Evolutionary conservation across 805 yeast species (phyloP), one percentile per base, ranked within the genome.

Genomic region (Debaryomyces hansenii): DNA sequence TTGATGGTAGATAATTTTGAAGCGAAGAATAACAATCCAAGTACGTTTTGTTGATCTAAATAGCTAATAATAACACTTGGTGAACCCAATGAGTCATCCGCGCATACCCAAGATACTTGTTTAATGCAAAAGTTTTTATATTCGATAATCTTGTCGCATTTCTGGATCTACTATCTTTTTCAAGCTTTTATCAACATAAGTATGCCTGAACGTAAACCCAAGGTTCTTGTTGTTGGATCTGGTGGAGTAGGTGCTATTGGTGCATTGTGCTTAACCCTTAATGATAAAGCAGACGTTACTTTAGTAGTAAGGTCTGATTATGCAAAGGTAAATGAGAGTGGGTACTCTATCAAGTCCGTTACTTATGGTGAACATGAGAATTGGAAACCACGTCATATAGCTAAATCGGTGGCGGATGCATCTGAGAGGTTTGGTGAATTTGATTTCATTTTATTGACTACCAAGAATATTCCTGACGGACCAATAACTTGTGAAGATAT

Each of bases 181-280:
- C n/a, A n/a, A n/a, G n/a, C n/a, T n/a, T n/a, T n/a, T n/a, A n/a
- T n/a, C n/a, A n/a, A n/a, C n/a, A n/a, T n/a, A 46, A 20, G 8
- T 16, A 36, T 18, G 27, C 3, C 39, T 12, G 20, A 36, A 20
- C 14, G 3, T 15, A 45, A 18, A 43, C 60, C 66, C 4, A 64
- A 57, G 35, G 82, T 84, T 14, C 69, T 88, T 10, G 69, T 88
- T 9, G 77, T 88, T 34, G 96, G 96, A 9, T 78, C 89, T 37
- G 96, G 96, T 12, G 96, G 96, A 33, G 94, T 89, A 9, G 96
- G 96, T 32, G 77, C 89, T 14, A 79, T 89, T 29, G 83, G 85
- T 2, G 88, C 95, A 0, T 75, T 83, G 41, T 80, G 87, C 0
- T 69, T 89, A 28, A 74, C 71, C 53, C 60, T 63, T 35, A 70